These are phyloP conservation scores for Porphyrellus cyaneotinctus DNA, from an alignment of 768 basidiomycete genomes.

Conservation along the genomic window DNA sequence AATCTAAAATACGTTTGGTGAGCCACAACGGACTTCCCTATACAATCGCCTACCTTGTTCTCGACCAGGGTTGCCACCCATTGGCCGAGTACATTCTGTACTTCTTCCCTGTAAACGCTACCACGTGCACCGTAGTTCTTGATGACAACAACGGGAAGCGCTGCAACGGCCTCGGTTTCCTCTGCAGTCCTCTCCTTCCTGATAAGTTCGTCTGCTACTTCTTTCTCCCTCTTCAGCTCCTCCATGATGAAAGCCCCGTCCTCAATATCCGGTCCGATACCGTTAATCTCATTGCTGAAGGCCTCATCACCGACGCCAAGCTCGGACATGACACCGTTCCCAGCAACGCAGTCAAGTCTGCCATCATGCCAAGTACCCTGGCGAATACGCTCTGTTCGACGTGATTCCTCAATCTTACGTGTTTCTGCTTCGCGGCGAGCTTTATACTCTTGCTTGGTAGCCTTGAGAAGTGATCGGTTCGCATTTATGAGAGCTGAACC, in stretches of 20 bases:
- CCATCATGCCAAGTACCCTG: conserved; percentile 84
- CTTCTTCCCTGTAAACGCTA: conserved; percentile 57
- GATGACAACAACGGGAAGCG: conserved; percentile 84
- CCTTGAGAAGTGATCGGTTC: conserved; percentile 44
- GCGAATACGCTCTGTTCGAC: conserved; percentile 45
- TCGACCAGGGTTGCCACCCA: conserved; percentile 86
- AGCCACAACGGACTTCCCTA: neutral
- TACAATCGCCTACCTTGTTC: conserved; percentile 51
- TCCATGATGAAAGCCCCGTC: conserved; percentile 11
- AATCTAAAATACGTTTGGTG: conserved; percentile 44
- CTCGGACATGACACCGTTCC: conserved; percentile 83
- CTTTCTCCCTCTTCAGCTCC: conserved; percentile 24
- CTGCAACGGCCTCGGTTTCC: conserved; percentile 49
- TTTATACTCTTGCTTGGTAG: conserved; percentile 39
- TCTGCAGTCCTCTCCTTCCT: conserved; percentile 33
- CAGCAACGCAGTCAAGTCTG: conserved; percentile 77
- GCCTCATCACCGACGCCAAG: conserved; percentile 78
- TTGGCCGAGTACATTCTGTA: conserved; percentile 69
- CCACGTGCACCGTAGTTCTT: conserved; percentile 67
- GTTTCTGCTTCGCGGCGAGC: conserved; percentile 36
- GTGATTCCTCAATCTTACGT: conserved; percentile 35
- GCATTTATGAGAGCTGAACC: conserved; percentile 67
- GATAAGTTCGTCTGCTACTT: conserved; percentile 30
- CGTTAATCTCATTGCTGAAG: conserved; percentile 37
- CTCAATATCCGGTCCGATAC: conserved; percentile 12